phyloP scores from a whole-genome alignment of 352 stramenopile genomes.

The Globisporangium radiosum region DNA sequence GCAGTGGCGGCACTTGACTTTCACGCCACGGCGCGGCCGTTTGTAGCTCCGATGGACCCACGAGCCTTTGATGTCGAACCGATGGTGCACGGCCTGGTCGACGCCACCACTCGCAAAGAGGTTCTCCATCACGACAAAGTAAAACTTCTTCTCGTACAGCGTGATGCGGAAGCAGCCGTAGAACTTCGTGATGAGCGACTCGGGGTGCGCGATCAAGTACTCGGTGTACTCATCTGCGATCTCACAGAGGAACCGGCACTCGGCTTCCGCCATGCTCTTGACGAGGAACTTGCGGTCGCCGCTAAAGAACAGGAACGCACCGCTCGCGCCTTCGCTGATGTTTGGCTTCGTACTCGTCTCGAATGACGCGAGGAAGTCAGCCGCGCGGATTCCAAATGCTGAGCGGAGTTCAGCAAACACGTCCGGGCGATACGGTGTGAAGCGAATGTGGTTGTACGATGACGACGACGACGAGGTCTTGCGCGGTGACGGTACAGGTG shows the following conservation, averaged over 20 bases:
- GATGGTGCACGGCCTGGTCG: constrained; percentile 73
- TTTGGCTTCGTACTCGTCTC: constrained; percentile 80
- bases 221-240: constrained; percentile 85
- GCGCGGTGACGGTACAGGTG: not conserved
- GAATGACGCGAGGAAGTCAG: constrained; percentile 71
- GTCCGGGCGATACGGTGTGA: constrained; percentile 69
- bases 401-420: constrained; percentile 73
- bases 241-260: constrained; percentile 75
- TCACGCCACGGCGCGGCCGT: constrained; percentile 56
- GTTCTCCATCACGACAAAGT: constrained; percentile 92
- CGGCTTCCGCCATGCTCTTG: constrained; percentile 82
- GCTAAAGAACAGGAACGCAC: constrained; percentile 91
- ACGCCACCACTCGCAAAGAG: constrained; percentile 56
- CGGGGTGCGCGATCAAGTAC: constrained; percentile 69
- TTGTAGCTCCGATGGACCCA: constrained; percentile 88
- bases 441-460: constrained; percentile 46
- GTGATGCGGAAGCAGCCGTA: constrained; percentile 88
- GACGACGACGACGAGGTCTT: constrained; percentile 11
- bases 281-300: constrained; percentile 89
- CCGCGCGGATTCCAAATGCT: constrained; percentile 53
- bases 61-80: constrained; percentile 90
- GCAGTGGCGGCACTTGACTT: constrained; percentile 82
- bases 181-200: constrained; percentile 85
- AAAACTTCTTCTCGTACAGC: constrained; percentile 87
- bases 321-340: constrained; percentile 86